These are phyloP conservation scores for Lactarius deliciosus DNA, from an alignment of 768 basidiomycete genomes.

Conservation along the genomic window DNA sequence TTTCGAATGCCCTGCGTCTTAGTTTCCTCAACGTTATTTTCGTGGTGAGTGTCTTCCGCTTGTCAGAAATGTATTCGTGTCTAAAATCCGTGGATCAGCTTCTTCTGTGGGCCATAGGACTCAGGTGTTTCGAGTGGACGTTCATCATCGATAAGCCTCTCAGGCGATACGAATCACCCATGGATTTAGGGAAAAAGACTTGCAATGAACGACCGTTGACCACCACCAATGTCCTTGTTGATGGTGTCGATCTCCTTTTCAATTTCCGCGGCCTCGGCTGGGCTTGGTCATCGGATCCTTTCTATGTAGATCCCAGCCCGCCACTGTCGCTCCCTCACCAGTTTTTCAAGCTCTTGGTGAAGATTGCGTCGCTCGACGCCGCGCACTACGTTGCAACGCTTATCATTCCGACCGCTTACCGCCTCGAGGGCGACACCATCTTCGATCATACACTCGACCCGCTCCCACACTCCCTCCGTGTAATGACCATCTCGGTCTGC, in stretches of 20 bases:
- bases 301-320: not conserved
- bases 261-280: slow-evolving; percentile 30
- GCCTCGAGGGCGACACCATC: slow-evolving; percentile 24
- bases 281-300: slow-evolving; percentile 27
- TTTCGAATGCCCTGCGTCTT: slow-evolving; percentile 14
- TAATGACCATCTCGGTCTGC: slow-evolving; percentile 16
- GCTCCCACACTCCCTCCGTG: slow-evolving; percentile 2
- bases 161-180: slow-evolving; percentile 9
- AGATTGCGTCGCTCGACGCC: slow-evolving; percentile 15
- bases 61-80: not conserved
- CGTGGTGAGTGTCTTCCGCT: slow-evolving; percentile 15
- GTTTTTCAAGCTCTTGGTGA: slow-evolving; percentile 6
- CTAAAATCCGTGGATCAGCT: slow-evolving; percentile 4
- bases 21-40: slow-evolving; percentile 17
- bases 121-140: slow-evolving; percentile 26
- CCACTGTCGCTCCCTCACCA: slow-evolving; percentile 4
- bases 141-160: slow-evolving; percentile 13
- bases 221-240: slow-evolving; percentile 5
- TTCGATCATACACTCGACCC: slow-evolving; percentile 18
- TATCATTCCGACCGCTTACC: slow-evolving; percentile 17
- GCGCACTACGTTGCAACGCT: slow-evolving; percentile 20
- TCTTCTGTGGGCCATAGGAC: slow-evolving; percentile 10
- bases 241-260: slow-evolving; percentile 25
- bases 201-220: slow-evolving; percentile 15
- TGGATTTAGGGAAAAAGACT: not conserved